Base-by-base conservation (phyloP, 1,284 basidiomycete genomes). In the Ustilago tritici region DNA sequence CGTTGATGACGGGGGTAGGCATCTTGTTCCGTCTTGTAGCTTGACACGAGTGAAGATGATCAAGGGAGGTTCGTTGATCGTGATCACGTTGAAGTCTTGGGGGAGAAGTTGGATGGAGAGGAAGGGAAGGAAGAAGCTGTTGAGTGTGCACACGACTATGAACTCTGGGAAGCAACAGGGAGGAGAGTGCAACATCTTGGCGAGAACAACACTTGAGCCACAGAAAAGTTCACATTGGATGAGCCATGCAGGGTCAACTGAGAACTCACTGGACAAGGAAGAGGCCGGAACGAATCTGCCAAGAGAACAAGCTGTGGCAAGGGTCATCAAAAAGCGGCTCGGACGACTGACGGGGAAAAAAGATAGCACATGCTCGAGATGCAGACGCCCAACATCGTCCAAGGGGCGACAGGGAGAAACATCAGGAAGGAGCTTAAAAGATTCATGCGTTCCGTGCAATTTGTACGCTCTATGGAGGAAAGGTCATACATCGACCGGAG, bases 141-240 rank as follows among this genome's bases (percentile, higher is more conserved):
- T 17, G 7, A 31, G 8, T 10, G 23, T 31, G 28, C 11, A 23
- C 19, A 49, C 57, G 28, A 40, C 35, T 56, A 46, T 28, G 23
- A 41, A 38, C 38, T 28, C 3, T 32, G 47, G 17, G 8, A 7
- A 47, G 23, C 34, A 50, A 49, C 19, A 31, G 61, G 19, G 28
- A 9, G 41, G 17, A 31, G 23, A 40, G 61, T 28, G 23, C 23
- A 28, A 28, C 28, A 14, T n/a, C 14, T 11, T 49, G 12, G 41
- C 54, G 61, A 63, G 61, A 63, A 63, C 61, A 63, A 56, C 54
- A 63, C 61, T 56, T 56, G 53, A 9, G 17, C n/a, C 43, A 46
- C 43, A 32, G 8, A 46, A 55, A 52, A 41, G 34, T 19, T 63
- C 43, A 50, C 32, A 43, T 47, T 52, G 36, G 60, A 61, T 40